Evolutionary conservation across 169 alveolate species (phyloP), one percentile per base, ranked within the genome.

Genomic region (Eimeria tenella): DNA sequence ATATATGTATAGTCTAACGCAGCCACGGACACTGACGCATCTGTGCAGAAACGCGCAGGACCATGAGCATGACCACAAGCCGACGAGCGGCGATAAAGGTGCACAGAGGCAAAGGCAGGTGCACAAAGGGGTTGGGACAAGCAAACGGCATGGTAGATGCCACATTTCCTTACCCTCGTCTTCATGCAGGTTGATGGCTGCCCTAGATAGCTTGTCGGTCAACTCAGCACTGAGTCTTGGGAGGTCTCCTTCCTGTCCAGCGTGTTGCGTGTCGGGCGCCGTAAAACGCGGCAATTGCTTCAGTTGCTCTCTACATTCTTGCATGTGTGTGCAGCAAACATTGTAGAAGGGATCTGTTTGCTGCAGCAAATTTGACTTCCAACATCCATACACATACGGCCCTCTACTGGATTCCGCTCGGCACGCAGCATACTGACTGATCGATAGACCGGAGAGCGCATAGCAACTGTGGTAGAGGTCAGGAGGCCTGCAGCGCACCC

Each of bases 381-480:
- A 23, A 15, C 31, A 23, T n/a, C 77, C 77, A 68, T 13, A 68
- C 77, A 68, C 77, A 68, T 13, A 68, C n/a, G 84, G 62, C 52
- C n/a, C 58, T 55, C n/a, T 49, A 6, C 70, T 93, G 15, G 2
- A 10, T 93, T 31, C 74, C 55, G 68, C 71, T 10, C 10, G 74
- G 11, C 91, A 8, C 55, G 53, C 86, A 6, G 74, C 31, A 23
- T 89, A 84, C 65, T 92, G 84, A 13, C 93, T 93, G 6, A 79
- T 50, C 53, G 98, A 94, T 56, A 97, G 90, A 7, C 99, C 99
- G 62, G 98, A 94, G 60, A 97, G 95, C 52, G 98, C 97, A 96
- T 98, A 98, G 90, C 98, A 96, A 58, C 99, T 98, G 95, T 98
- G 99, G 90, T 98, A 98, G 60, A 96, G 93, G 96, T 98, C 99